Evolutionary conservation across 257 asterid species (phyloP), one percentile per base, ranked within the genome.

Genomic region (Anisodus acutangulus): DNA sequence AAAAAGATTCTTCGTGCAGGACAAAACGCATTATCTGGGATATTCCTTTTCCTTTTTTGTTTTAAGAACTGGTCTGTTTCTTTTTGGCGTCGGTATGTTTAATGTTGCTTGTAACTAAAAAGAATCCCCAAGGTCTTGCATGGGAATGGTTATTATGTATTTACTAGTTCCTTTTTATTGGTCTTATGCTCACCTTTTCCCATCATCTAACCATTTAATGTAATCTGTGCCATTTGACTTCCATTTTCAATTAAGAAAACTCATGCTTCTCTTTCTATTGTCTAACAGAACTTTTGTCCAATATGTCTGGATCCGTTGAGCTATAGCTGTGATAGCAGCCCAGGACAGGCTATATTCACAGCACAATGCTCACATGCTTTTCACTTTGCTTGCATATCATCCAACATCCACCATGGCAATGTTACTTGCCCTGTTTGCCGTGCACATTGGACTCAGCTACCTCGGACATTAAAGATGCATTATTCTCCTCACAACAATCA

Each of bases 341-440:
- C 95, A 0, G 96, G 95, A 9, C 93, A 91, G 89, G 99, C 98
- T 6, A 91, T 95, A 84, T 95, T 95, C 92, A 95, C 97, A 16
- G 99, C 99, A 3, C 98, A 93, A 60, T 95, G 99, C 88, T 88
- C 95, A 72, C 99, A 95, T 78, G 91, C 98, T 0, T 96, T 96
- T 89, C 99, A 96, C 86, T 93, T 96, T 6, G 89, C 90, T 49
- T 96, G 99, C 94, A 96, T 96, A 64, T 92, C 98, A n/a, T 96
- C 99, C 45, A 93, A 96, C 19, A 95, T 94, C 53, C 91, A 94
- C 84, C 98, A 96, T 35, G 99, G 99, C 6, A 93, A 97, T 72
- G 91, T 94, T 63, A 93, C 97, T 35, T 96, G 99, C 90, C 98
- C 98, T 55, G 92, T 96, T 53, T 96, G 99, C 88, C 97, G 99